These are phyloP conservation scores for Kodamaea hsintzibuensis DNA, from an alignment of 805 yeast species.

Conservation along the genomic window DNA sequence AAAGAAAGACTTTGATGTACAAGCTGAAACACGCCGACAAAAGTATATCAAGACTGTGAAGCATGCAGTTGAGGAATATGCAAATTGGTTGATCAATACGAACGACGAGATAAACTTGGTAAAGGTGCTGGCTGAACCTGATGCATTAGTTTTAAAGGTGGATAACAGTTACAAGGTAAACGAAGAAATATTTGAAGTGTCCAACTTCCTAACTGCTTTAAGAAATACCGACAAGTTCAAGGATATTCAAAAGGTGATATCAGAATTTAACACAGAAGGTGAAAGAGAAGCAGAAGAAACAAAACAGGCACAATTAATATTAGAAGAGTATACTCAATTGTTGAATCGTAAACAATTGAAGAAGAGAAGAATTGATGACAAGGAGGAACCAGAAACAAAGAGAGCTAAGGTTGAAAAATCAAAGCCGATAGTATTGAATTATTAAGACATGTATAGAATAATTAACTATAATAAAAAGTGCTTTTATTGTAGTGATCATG, in stretches of 20 bases:
- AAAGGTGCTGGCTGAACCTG: background rate
- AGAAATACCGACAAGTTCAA: background rate
- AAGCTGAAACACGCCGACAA: constrained; percentile 14
- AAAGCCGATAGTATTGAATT: constrained; percentile 8
- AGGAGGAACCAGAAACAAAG: constrained; percentile 7
- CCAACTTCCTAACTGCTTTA: background rate
- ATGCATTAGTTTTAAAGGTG: background rate
- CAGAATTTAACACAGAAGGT: background rate
- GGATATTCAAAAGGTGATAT: background rate
- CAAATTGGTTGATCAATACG: constrained; percentile 17
- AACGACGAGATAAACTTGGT: constrained; percentile 5
- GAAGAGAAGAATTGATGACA: constrained; percentile 8
- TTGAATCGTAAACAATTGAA: background rate
- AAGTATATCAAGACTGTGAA: constrained; percentile 15
- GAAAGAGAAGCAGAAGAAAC: background rate
- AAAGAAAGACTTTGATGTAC: constrained; percentile 22
- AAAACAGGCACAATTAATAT: background rate
- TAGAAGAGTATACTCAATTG: background rate
- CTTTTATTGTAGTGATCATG: background rate
- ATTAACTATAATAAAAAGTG: background rate
- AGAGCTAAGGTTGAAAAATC: constrained; percentile 8
- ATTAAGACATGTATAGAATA: background rate
- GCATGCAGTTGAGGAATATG: constrained; percentile 11
- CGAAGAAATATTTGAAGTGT: background rate
- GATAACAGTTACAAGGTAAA: background rate